A percentile compares a stretch with the other conserved stretches of the same genome.
Evolutionary conservation across 2,329 filamentous ascomycete genomes (phyloP).

Genomic region (Aspergillus puulaauensis): DNA sequence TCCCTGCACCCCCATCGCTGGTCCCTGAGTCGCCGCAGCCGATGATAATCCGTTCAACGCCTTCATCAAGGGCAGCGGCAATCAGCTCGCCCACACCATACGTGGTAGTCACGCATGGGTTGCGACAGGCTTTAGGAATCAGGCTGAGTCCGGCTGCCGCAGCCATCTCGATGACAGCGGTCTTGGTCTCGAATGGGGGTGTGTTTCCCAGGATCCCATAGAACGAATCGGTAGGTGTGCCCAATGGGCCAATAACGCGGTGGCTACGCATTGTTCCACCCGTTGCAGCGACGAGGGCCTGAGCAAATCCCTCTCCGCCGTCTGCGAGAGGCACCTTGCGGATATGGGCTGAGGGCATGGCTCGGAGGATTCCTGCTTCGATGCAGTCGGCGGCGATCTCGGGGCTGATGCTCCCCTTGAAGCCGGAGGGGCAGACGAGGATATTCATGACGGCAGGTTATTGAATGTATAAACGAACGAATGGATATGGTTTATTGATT

Average conservation of each 20-base stretch:
- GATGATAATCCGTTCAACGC: slow-evolving; percentile 48
- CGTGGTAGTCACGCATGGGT: slow-evolving; percentile 52
- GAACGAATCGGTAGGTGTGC: slow-evolving; percentile 43
- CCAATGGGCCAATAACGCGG: slow-evolving; percentile 48
- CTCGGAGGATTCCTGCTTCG: slow-evolving; percentile 48
- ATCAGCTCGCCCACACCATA: slow-evolving; percentile 55
- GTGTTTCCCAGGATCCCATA: slow-evolving; percentile 46
- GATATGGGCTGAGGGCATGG: slow-evolving; percentile 43
- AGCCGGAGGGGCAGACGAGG: slow-evolving; percentile 54
- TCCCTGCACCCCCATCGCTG: slow-evolving; percentile 54
- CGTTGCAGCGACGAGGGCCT: slow-evolving; percentile 47
- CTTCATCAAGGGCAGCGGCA: slow-evolving; percentile 46
- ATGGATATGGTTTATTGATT: not conserved
- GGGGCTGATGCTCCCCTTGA: slow-evolving; percentile 55
- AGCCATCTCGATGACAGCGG: slow-evolving; percentile 55
- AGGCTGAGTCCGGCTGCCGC: slow-evolving; percentile 54
- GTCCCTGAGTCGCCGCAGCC: slow-evolving; percentile 57
- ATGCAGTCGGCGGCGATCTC: slow-evolving; percentile 53
- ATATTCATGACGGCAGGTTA: slow-evolving; percentile 28
- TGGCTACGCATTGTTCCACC: slow-evolving; percentile 40
- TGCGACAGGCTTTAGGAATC: slow-evolving; percentile 45
- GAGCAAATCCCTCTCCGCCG: slow-evolving; percentile 54
- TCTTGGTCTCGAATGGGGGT: slow-evolving; percentile 21
- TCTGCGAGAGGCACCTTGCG: slow-evolving; percentile 54
- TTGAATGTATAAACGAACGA: not conserved